A percentile compares a stretch with the other conserved stretches of the same genome.
phyloP scores from a whole-genome alignment of 1,284 basidiomycete genomes.

The Leccinum angustisporum region DNA sequence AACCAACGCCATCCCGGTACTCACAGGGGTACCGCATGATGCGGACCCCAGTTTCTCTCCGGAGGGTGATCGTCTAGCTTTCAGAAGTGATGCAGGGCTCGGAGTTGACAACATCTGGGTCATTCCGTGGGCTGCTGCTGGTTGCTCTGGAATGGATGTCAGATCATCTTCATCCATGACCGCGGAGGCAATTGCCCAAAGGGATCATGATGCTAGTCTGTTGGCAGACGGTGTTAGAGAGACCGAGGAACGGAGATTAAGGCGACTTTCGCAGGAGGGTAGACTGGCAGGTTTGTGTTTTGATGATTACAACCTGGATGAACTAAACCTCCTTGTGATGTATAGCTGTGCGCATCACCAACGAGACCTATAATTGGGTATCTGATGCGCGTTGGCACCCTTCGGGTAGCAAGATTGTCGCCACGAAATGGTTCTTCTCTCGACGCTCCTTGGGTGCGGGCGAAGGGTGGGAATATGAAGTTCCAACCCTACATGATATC shows the following conservation, averaged over 20 bases:
- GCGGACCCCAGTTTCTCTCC: conserved; percentile 73
- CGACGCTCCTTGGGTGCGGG: conserved; percentile 62
- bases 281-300: conserved; percentile 47
- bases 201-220: conserved; percentile 47
- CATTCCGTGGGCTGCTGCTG: conserved; percentile 50
- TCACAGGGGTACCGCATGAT: conserved; percentile 61
- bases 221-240: conserved; percentile 52
- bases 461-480: conserved; percentile 66
- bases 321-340: conserved; percentile 3
- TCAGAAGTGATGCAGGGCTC: conserved; percentile 67
- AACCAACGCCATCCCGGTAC: conserved; percentile 32
- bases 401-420: conserved; percentile 56
- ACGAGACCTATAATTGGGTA: conserved; percentile 71
- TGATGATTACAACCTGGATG: not conserved
- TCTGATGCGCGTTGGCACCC: conserved; percentile 70
- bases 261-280: conserved; percentile 59
- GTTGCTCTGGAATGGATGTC: conserved; percentile 60
- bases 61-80: conserved; percentile 57
- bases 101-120: conserved; percentile 76
- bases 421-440: conserved; percentile 74
- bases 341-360: conserved; percentile 62
- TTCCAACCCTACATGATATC: conserved; percentile 38
- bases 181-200: conserved; percentile 23
- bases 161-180: conserved; percentile 30
- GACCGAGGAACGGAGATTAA: conserved; percentile 43